A percentile compares a stretch with the other conserved stretches of the same genome.
These are phyloP conservation scores for Adansonia rubrostipa DNA, from an alignment of 441 rosid species.

Conservation along the genomic window DNA sequence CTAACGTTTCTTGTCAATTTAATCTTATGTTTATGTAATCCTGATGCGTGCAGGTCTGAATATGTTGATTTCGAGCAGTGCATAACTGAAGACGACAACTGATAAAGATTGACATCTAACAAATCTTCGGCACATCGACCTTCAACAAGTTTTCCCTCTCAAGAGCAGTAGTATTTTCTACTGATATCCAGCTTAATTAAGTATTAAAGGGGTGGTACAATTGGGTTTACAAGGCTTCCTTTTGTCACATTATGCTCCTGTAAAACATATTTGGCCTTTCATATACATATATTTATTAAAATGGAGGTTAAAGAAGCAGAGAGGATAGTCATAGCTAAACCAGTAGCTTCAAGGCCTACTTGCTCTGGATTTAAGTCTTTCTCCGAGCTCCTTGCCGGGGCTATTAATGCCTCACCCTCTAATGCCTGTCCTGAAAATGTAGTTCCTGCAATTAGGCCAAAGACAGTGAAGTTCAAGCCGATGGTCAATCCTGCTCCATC, in stretches of 20 bases:
- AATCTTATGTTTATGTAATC: not conserved
- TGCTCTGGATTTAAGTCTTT: slow-evolving; percentile 62
- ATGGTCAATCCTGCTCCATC: slow-evolving; percentile 38
- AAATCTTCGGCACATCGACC: not conserved
- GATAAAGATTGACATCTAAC: not conserved
- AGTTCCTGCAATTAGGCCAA: slow-evolving; percentile 72
- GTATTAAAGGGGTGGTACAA: not conserved
- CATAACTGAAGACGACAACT: not conserved
- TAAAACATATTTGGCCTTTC: slow-evolving; percentile 21
- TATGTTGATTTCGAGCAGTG: slow-evolving; percentile 1
- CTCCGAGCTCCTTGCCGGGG: slow-evolving; percentile 72
- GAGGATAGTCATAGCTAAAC: slow-evolving; percentile 69
- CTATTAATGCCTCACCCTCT: slow-evolving; percentile 54
- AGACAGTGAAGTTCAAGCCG: slow-evolving; percentile 69
- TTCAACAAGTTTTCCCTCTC: not conserved
- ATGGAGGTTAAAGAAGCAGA: slow-evolving; percentile 78
- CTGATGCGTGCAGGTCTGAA: slow-evolving; percentile 28
- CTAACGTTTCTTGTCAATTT: not conserved
- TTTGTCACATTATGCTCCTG: not conserved
- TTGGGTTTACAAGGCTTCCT: not conserved
- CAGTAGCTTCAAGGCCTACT: slow-evolving; percentile 86
- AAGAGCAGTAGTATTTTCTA: not conserved
- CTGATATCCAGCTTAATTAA: slow-evolving; percentile 4
- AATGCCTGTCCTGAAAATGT: slow-evolving; percentile 43
- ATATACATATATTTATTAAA: slow-evolving; percentile 11